Base-by-base conservation (phyloP, 73 alveolate genomes). In the Blepharisma stoltei region DNA sequence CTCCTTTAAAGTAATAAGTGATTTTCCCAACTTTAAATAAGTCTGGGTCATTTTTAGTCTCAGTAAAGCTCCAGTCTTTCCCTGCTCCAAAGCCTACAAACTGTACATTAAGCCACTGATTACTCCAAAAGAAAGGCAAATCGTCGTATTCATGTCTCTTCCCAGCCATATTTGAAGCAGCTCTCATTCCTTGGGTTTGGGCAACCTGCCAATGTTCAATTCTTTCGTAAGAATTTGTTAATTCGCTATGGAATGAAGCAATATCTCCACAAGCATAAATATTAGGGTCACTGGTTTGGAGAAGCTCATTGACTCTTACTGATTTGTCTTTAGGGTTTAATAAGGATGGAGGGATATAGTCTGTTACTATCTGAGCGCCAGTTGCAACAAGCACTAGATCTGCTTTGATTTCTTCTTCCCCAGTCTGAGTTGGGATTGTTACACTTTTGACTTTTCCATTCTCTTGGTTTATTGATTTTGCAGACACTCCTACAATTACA, bases 61-160 rank as follows among this genome's bases (percentile, higher is more conserved):
- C 79, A 7, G 71, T 69, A 4, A 69, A 18, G 14, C 32, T 44
- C 9, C 20, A 14, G 32, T 25, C n/a, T 38, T 9, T n/a, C 3
- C 60, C 43, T 1, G 9, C 11, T 71, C 65, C 11, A 44, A 38
- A 44, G 69, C 79, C 79, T 14, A 43, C 60, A 18, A 69, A 18
- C 45, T 69, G 32, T 9, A 69, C 21, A 43, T 11, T 18, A 25
- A 37, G 20, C 14, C 11, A 46, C 27, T 69, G 65, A 1, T 46
- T 79, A 37, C 97, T 90, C 98, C 98, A 93, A 86, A 85, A 93
- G 94, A 89, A 93, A 65, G 98, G 98, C 32, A 93, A 70, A 43
- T 55, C 75, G 6, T 87, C 87, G 55, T 54, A 93, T 6, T 95
- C 93, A 6, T 81, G 76, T 27, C 70, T 69, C 78, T 81, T 83